These are phyloP conservation scores for Clonostachys sp. DNA, from an alignment of 2,329 filamentous ascomycete genomes.

Conservation along the genomic window DNA sequence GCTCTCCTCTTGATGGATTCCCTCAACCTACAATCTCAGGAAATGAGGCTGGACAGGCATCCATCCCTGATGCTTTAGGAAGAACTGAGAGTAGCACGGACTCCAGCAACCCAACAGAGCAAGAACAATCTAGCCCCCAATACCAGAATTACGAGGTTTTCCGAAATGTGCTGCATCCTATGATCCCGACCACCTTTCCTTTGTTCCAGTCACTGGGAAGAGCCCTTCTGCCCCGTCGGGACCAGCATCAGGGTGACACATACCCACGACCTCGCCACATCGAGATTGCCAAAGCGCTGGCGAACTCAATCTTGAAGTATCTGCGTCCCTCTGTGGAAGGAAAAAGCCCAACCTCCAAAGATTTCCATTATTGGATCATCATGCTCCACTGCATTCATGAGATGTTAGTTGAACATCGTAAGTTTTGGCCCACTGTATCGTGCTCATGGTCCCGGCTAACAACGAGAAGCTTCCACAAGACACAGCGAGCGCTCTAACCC, in stretches of 20 bases:
- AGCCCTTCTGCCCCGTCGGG: slow-evolving; percentile 70
- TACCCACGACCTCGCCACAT: slow-evolving; percentile 50
- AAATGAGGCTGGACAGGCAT: slow-evolving; percentile 3
- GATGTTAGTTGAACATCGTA: slow-evolving; percentile 67
- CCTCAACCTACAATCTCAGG: not conserved
- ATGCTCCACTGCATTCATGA: slow-evolving; percentile 75
- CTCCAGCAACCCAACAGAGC: slow-evolving; percentile 19
- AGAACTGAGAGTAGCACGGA: slow-evolving; percentile 14
- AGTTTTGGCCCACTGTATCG: slow-evolving; percentile 11
- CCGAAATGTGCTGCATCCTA: slow-evolving; percentile 70
- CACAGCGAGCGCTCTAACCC: slow-evolving; percentile 41
- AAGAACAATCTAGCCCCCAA: slow-evolving; percentile 36
- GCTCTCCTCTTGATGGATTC: not conserved
- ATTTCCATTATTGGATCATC: slow-evolving; percentile 78
- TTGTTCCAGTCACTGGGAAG: slow-evolving; percentile 86
- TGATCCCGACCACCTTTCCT: slow-evolving; percentile 75
- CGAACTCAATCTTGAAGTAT: slow-evolving; percentile 64
- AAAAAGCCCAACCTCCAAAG: slow-evolving; percentile 47
- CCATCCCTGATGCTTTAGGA: slow-evolving; percentile 22
- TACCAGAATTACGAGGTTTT: slow-evolving; percentile 74
- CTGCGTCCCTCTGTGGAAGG: slow-evolving; percentile 44
- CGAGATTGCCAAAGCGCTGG: slow-evolving; percentile 60
- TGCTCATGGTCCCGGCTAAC: slow-evolving; percentile 12
- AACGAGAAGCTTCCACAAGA: slow-evolving; percentile 21
- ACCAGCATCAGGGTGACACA: slow-evolving; percentile 49